Evolutionary conservation across 139 green algal genomes (phyloP).

Genomic region (Mychonastes homosphaera): DNA sequence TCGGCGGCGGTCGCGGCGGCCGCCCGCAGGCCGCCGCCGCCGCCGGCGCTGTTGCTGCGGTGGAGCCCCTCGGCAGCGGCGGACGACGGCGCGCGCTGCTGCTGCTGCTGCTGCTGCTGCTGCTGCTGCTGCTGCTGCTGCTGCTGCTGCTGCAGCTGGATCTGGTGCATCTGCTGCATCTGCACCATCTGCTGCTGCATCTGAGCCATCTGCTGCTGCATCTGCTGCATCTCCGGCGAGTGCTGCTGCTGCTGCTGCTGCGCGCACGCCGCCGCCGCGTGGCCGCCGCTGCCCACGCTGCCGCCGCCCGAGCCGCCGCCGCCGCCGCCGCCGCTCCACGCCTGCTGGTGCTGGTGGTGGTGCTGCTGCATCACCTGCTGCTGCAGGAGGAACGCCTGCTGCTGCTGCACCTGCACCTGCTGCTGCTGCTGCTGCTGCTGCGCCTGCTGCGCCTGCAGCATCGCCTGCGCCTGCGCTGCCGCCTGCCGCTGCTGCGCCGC

Average conservation of each 20-base stretch:
- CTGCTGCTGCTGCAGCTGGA: not conserved
- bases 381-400: conserved; percentile 6
- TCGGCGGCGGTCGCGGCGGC: no score
- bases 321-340: not conserved
- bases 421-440: conserved; percentile 2
- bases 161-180: not conserved
- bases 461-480: not conserved
- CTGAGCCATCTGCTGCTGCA: not conserved
- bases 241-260: conserved; percentile 5
- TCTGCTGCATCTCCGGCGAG: not conserved
- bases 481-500: not conserved
- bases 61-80: not conserved
- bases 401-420: conserved; percentile 4
- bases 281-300: not conserved
- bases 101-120: conserved; percentile 4
- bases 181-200: not conserved
- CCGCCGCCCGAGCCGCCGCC: not conserved
- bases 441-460: not conserved
- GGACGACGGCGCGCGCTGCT: not conserved
- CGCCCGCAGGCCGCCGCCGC: no score
- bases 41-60: not conserved
- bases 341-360: conserved; percentile 1
- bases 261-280: not conserved
- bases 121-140: conserved; percentile 11
- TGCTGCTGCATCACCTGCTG: not conserved